phyloP scores from a whole-genome alignment of 495 filamentous ascomycete species.

The Hypoxylon subgilvum region DNA sequence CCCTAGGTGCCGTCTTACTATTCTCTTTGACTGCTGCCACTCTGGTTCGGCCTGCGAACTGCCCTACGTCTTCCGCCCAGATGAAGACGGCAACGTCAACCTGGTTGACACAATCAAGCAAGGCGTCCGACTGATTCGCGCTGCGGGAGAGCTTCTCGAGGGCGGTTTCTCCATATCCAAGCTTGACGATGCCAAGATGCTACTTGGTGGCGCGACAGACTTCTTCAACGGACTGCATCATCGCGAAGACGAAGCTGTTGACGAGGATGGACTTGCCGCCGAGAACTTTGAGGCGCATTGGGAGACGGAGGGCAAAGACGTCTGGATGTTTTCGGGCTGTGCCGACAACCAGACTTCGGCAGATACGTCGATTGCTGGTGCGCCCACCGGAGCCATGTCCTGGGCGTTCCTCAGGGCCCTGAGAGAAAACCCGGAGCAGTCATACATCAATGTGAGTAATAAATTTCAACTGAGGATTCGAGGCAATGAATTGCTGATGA shows the following conservation, averaged over 20 bases:
- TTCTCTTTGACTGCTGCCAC: conserved; percentile 69
- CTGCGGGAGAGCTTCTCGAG: conserved; percentile 55
- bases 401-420: conserved; percentile 63
- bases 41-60: conserved; percentile 66
- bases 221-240: conserved; percentile 62
- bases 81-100: conserved; percentile 61
- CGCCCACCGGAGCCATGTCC: conserved; percentile 63
- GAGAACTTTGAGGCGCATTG: conserved; percentile 61
- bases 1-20: conserved; percentile 57
- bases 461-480: not conserved
- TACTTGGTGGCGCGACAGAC: conserved; percentile 60
- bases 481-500: conserved; percentile 3
- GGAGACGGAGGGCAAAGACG: conserved; percentile 59
- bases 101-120: conserved; percentile 61
- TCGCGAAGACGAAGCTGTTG: conserved; percentile 41
- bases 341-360: conserved; percentile 65
- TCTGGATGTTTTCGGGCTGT: conserved; percentile 67
- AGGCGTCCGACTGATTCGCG: conserved; percentile 54
- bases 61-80: conserved; percentile 63
- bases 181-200: conserved; percentile 57
- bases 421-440: conserved; percentile 55
- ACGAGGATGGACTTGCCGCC: conserved; percentile 57
- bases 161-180: conserved; percentile 59
- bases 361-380: conserved; percentile 61
- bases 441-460: conserved; percentile 56